phyloP scores from a whole-genome alignment of 495 filamentous ascomycete species.

The Opeltia flavorubescens region DNA sequence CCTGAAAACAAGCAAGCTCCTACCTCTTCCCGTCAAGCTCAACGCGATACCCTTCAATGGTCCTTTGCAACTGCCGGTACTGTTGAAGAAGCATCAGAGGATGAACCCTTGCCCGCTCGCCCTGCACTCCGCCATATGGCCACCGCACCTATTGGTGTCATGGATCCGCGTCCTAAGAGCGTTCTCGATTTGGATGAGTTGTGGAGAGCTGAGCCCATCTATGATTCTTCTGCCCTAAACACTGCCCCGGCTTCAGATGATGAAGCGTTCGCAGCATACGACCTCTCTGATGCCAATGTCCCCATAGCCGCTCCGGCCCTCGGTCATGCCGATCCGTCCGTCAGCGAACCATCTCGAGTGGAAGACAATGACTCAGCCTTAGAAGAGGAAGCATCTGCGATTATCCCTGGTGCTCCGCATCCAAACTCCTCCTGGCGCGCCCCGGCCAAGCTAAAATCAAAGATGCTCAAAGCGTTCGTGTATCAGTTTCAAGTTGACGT shows the following conservation, averaged over 20 bases:
- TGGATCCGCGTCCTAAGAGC: not conserved
- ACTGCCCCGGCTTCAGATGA: constrained; percentile 1
- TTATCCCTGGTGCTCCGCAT: no score
- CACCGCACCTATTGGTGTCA: not conserved
- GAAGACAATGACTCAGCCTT: not conserved
- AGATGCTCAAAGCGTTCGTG: not conserved
- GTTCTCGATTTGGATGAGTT: constrained; percentile 4
- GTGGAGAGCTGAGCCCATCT: not conserved
- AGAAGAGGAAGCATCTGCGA: no score
- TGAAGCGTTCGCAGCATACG: constrained; percentile 14
- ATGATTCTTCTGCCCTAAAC: not conserved
- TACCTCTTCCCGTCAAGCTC: not conserved
- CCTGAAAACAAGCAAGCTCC: not conserved
- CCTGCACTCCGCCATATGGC: not conserved
- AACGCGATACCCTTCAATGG: not conserved
- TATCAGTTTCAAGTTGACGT: not conserved
- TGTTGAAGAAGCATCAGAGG: constrained; percentile 9
- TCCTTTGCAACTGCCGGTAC: constrained; percentile 5
- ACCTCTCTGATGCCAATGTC: not conserved
- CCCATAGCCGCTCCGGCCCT: not conserved
- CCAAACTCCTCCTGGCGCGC: not conserved
- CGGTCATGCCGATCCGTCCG: not conserved
- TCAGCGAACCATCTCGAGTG: not conserved
- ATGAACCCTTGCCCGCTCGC: constrained; percentile 8
- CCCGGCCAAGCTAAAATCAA: not conserved